phyloP scores from a whole-genome alignment of 2,329 filamentous ascomycete genomes.

The Nemania sp. region DNA sequence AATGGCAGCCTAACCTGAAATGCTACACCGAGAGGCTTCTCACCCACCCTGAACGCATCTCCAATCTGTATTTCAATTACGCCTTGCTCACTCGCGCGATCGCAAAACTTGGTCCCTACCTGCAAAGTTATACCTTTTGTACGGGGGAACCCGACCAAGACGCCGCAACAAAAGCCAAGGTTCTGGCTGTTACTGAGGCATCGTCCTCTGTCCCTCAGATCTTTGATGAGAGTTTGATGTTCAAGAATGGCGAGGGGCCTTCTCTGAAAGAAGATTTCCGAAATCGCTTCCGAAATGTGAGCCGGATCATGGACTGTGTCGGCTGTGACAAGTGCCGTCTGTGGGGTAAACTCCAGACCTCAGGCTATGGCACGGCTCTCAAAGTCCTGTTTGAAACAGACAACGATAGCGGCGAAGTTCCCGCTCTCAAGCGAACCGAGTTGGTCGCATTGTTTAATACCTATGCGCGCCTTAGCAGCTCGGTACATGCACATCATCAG shows the following conservation, averaged over 20 bases:
- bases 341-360: slow-evolving; percentile 96
- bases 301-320: slow-evolving; percentile 96
- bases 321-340: slow-evolving; percentile 98
- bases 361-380: slow-evolving; percentile 89
- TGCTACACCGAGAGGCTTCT: slow-evolving; percentile 91
- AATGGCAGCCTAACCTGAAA: slow-evolving; percentile 87
- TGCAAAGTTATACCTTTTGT: slow-evolving; percentile 88
- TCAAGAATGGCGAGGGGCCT: slow-evolving; percentile 74
- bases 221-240: slow-evolving; percentile 96
- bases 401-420: slow-evolving; percentile 62
- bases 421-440: slow-evolving; percentile 82
- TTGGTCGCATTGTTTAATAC: slow-evolving; percentile 95
- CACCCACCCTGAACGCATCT: slow-evolving; percentile 83
- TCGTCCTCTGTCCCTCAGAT: slow-evolving; percentile 75
- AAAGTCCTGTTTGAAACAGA: slow-evolving; percentile 97
- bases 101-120: slow-evolving; percentile 82
- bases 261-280: slow-evolving; percentile 95
- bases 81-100: slow-evolving; percentile 90
- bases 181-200: slow-evolving; percentile 72
- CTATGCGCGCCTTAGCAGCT: slow-evolving; percentile 82
- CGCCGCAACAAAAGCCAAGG: slow-evolving; percentile 74
- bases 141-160: slow-evolving; percentile 83
- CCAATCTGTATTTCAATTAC: slow-evolving; percentile 99
- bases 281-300: slow-evolving; percentile 95
- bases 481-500: slow-evolving; percentile 71